Conservation (phyloP, 345 rosid species). For the Litchi chinensis region DNA sequence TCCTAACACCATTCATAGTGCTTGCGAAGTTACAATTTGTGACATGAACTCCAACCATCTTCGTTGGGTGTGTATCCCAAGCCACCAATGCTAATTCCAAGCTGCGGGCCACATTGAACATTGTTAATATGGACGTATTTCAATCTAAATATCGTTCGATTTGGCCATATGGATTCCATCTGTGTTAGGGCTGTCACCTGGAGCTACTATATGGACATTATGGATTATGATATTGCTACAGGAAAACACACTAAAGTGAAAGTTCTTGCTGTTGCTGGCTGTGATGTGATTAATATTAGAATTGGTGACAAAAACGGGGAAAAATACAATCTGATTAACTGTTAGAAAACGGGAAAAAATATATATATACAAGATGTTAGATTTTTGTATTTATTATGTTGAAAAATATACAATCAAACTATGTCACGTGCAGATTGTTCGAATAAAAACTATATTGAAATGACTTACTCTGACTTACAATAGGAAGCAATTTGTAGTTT, state of each 20-base stretch:
- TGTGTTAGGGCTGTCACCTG: constrained; percentile 60
- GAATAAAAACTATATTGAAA: too few relatives aligned
- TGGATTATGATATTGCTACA: constrained; percentile 4
- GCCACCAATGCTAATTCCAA: constrained; percentile 49
- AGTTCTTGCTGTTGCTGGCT: constrained; percentile 31
- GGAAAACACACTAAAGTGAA: constrained; percentile 26
- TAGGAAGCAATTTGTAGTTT: constrained; percentile 21
- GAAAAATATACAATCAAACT: too few relatives aligned
- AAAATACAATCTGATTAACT: constrained; percentile 30
- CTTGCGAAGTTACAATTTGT: constrained; percentile 17
- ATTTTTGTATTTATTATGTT: too few relatives aligned
- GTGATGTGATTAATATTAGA: constrained; percentile 10
- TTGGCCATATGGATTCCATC: constrained; percentile 56
- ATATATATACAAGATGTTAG: too few relatives aligned
- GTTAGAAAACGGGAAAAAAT: background rate
- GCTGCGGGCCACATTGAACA: constrained; percentile 53
- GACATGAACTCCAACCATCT: constrained; percentile 9
- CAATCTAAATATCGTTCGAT: constrained; percentile 40
- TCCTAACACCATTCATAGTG: constrained; percentile 35
- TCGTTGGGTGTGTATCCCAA: constrained; percentile 27
- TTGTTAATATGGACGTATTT: constrained; percentile 34
- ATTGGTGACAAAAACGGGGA: constrained; percentile 26
- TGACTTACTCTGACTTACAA: constrained; percentile 12
- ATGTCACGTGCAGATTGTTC: too few relatives aligned
- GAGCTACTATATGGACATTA: constrained; percentile 35